Percentiles rank a stretch among this genome's conserved stretches.
phyloP scores from a whole-genome alignment of 495 filamentous ascomycete species.

The Astrothelium subdiscretum region DNA sequence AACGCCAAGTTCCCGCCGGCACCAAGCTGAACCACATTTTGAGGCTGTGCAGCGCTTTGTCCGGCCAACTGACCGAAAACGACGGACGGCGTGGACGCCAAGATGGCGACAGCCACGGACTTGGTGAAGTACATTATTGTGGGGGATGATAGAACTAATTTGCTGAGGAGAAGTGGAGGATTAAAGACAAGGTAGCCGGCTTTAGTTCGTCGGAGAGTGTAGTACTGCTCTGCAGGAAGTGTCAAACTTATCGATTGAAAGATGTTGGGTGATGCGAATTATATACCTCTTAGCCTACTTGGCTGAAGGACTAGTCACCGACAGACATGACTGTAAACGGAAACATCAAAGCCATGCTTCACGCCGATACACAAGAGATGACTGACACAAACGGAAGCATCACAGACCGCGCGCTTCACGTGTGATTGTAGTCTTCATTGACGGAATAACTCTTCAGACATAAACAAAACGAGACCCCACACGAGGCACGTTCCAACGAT shows the following conservation, averaged over 20 bases:
- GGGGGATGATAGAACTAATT: neutral
- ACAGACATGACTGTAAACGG: neutral
- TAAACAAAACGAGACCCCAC: constrained; percentile 1
- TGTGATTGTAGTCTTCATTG: constrained; percentile 2
- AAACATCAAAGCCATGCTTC: neutral
- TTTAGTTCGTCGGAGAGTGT: constrained; percentile 1
- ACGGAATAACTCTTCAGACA: neutral
- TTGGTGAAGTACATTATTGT: constrained; percentile 2
- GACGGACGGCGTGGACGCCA: neutral
- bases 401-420: constrained; percentile 1
- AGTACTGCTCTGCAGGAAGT: constrained; percentile 3
- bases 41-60: neutral
- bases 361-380: neutral
- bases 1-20: neutral
- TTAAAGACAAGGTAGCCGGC: neutral
- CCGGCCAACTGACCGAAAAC: neutral
- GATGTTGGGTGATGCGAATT: neutral
- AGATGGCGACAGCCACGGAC: neutral
- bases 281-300: neutral
- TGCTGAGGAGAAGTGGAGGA: constrained; percentile 1
- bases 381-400: constrained; percentile 3
- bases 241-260: constrained; percentile 2
- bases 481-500: neutral
- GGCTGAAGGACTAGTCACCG: neutral
- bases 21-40: neutral